Evolutionary conservation across 306 rosid genomes (phyloP), one percentile per base, ranked within the genome.

Genomic region (Neltuma alba): DNA sequence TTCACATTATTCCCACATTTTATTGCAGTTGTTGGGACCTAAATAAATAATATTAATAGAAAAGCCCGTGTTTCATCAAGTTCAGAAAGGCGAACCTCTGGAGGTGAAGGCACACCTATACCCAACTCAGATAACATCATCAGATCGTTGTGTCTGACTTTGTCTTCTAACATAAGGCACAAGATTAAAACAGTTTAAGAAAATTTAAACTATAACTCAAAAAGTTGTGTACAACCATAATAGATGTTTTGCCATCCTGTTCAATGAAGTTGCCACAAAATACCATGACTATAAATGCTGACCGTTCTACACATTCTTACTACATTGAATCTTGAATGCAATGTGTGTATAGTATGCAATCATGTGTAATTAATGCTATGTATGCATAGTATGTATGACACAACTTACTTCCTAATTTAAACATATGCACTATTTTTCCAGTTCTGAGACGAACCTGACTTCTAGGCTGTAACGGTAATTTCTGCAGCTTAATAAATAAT

Each of bases 401-500:
- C 5, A 50, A 50, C 57, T 7, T 20, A 10, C 34, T 30, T 30
- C 71, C 60, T 10, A 36, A 40, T 28, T 36, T 10, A 55, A 48
- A 23, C 40, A 40, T 27, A 67, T 37, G 37, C 9, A 27, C 75
- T 37, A 66, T 36, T 67, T 67, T 36, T 55, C 75, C 34, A 47
- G 38, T 21, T 54, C 70, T 54, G 45, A 67, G n/a, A 67, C 21
- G 55, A 67, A 45, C 69, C 44, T 57, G 50, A 58, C 31, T 36
- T 9, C 40, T 28, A 55, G 44, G 44, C 57, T 67, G 58, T 27
- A 30, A 62, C 45, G 41, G 33, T 52, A 11, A 33, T 42, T 27
- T 27, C 31, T 7, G 57, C 40, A 55, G 18, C 63, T 36, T 57
- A 42, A 41, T 20, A 23, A 20, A 30, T 27, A 40, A 6, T 21